Percentiles rank a stretch among this genome's conserved stretches.
phyloP scores from a whole-genome alignment of 2,329 filamentous ascomycete species.

The Pseudogymnoascus sp. region DNA sequence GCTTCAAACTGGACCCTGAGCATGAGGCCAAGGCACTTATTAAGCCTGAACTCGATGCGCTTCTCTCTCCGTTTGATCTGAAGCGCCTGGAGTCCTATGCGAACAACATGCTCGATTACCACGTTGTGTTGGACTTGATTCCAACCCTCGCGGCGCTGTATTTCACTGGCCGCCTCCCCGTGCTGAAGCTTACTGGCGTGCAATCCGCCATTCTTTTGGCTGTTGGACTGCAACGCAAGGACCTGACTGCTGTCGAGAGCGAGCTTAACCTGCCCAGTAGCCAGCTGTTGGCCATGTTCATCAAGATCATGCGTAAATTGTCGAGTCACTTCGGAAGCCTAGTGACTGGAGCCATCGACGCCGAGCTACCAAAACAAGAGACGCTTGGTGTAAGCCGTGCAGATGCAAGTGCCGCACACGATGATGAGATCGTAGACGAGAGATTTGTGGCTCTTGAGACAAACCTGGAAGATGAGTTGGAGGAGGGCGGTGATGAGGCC shows the following conservation, averaged over 20 bases:
- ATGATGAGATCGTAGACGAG: conserved; percentile 58
- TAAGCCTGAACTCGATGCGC: conserved; percentile 67
- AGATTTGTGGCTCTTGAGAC: conserved; percentile 64
- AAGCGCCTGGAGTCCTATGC: conserved; percentile 93
- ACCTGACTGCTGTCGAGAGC: conserved; percentile 68
- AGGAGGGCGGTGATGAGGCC: conserved; percentile 72
- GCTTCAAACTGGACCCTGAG: conserved; percentile 57
- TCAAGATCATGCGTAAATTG: conserved; percentile 89
- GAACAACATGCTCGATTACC: conserved; percentile 95
- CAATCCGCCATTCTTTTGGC: conserved; percentile 85
- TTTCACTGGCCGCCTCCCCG: conserved; percentile 67
- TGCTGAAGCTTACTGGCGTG: conserved; percentile 67
- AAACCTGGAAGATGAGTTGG: conserved; percentile 71
- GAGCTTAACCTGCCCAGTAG: conserved; percentile 67
- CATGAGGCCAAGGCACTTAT: conserved; percentile 49
- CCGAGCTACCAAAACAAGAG: conserved; percentile 52
- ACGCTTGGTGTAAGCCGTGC: conserved; percentile 50
- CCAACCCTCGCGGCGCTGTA: conserved; percentile 75
- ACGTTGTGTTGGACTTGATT: conserved; percentile 89
- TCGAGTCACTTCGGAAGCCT: conserved; percentile 68
- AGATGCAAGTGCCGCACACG: conserved; percentile 56
- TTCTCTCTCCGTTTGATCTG: conserved; percentile 84
- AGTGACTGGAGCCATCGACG: conserved; percentile 64
- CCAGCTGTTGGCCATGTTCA: conserved; percentile 92
- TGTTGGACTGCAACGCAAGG: conserved; percentile 84